phyloP scores from a whole-genome alignment of 169 alveolate species.

The Cryptosporidium andersoni region DNA sequence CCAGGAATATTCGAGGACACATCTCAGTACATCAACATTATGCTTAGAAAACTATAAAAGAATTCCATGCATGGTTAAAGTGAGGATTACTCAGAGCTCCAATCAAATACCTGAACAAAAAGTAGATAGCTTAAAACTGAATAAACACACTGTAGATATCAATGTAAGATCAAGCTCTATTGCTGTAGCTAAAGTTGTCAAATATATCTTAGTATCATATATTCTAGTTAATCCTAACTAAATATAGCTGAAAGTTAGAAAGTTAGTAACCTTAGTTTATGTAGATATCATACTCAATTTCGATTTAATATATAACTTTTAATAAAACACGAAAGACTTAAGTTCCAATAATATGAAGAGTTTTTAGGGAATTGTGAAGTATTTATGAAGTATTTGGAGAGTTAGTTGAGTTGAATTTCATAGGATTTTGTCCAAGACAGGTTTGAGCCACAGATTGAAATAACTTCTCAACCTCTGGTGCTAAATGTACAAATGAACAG shows the following conservation, averaged over 20 bases:
- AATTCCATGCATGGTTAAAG: slow-evolving; percentile 34
- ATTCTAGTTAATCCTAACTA: slow-evolving; percentile 5
- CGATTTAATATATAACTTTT: too few species aligned
- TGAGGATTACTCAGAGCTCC: not conserved
- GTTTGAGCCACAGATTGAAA: slow-evolving; percentile 78
- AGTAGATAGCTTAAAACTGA: not conserved
- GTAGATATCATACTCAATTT: too few species aligned
- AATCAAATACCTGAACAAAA: not conserved
- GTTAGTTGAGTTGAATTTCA: slow-evolving; percentile 9
- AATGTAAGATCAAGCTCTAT: slow-evolving; percentile 49
- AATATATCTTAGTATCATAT: slow-evolving; percentile 37
- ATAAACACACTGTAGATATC: slow-evolving; percentile 3
- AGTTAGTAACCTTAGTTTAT: not conserved
- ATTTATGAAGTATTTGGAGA: not conserved
- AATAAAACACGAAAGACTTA: too few species aligned
- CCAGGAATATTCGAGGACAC: not conserved
- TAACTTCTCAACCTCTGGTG: slow-evolving; percentile 80
- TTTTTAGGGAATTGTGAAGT: not conserved
- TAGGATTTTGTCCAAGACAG: slow-evolving; percentile 70
- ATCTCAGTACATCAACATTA: slow-evolving; percentile 38
- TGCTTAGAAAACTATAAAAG: slow-evolving; percentile 24
- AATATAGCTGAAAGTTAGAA: not conserved
- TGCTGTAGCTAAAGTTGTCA: slow-evolving; percentile 16
- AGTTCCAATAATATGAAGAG: too few species aligned
- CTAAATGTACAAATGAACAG: slow-evolving; percentile 77